Evolutionary conservation across 2,329 filamentous ascomycete genomes (phyloP), one percentile per base, ranked within the genome.

Genomic region (Fusarium sp.): DNA sequence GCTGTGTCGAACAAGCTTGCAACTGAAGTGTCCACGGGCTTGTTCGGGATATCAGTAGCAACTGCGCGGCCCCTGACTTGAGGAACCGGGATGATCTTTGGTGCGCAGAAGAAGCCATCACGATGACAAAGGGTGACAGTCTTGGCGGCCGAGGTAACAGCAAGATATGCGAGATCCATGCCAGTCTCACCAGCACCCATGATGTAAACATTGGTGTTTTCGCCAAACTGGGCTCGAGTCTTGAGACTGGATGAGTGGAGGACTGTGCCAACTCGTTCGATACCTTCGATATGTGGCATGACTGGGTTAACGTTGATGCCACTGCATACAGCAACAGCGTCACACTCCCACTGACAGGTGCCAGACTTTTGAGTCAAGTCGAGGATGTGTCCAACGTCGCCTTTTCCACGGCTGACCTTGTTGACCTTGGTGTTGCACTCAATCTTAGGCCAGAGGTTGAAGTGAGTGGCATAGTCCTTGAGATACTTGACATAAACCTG

Each of bases 1-100:
- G 83, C 83, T 0, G 84, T 86, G 64, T 86, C 84, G 63, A 87
- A 86, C 8, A 86, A 72, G 57, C 83, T 85, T 12, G 83, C 84
- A 3, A 82, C 78, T 1, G 81, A 81, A 5, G 81, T 80, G 65
- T 86, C 84, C 16, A 84, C 79, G 0, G 84, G 84, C 41, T 85
- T 84, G 47, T 83, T 84, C 11, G 76, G 46, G 1, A 58, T 8
- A 12, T 54, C 16, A 8, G 66, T 38, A 13, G 32, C 15, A n/a
- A 46, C 46, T 6, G 45, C 47, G 5, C 30, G 40, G 6, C 72
- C 63, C 41, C 70, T 53, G 3, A 57, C 41, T 13, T 60, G 45
- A 1, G 77, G 77, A 1, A 65, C 47, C 0, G 77, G 72, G 12
- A 79, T 77, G 6, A 79, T 74, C 77, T 85, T 84, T 6, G 82